Evolutionary conservation across 202 grass and related monocot species (phyloP).

Genomic region (Dendrocalamus latiflorus): DNA sequence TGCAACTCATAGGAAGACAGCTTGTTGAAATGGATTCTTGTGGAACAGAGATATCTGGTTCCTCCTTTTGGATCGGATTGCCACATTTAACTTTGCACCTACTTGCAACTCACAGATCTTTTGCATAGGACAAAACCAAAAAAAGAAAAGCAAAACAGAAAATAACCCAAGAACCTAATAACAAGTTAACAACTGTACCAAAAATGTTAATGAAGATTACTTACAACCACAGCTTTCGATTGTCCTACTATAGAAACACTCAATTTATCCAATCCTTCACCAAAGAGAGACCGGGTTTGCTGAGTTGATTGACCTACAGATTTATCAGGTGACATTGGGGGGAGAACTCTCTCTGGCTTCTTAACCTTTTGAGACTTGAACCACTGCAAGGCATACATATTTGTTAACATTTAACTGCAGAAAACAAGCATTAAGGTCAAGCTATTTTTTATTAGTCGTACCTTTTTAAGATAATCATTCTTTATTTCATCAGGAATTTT

Average conservation of each 20-base stretch:
- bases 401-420: slow-evolving; percentile 10
- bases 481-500: slow-evolving; percentile 57
- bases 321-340: slow-evolving; percentile 70
- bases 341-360: slow-evolving; percentile 72
- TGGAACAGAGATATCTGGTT: background rate
- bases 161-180: slow-evolving; percentile 18
- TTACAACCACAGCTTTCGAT: slow-evolving; percentile 57
- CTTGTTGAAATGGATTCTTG: background rate
- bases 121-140: background rate
- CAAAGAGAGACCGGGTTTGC: slow-evolving; percentile 24
- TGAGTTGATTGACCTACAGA: slow-evolving; percentile 37
- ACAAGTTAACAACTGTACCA: background rate
- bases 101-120: background rate
- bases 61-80: background rate
- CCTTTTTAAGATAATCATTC: slow-evolving; percentile 75
- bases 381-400: slow-evolving; percentile 65
- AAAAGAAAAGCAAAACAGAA: background rate
- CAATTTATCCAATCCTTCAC: slow-evolving; percentile 70
- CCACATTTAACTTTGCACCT: background rate
- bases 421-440: slow-evolving; percentile 4
- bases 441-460: slow-evolving; percentile 20
- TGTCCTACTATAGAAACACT: slow-evolving; percentile 68
- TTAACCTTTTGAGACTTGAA: slow-evolving; percentile 87
- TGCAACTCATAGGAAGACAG: background rate
- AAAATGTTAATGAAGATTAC: slow-evolving; percentile 21